Conservation (phyloP, 805 yeast species). For the Myxozyma nipponensis region DNA sequence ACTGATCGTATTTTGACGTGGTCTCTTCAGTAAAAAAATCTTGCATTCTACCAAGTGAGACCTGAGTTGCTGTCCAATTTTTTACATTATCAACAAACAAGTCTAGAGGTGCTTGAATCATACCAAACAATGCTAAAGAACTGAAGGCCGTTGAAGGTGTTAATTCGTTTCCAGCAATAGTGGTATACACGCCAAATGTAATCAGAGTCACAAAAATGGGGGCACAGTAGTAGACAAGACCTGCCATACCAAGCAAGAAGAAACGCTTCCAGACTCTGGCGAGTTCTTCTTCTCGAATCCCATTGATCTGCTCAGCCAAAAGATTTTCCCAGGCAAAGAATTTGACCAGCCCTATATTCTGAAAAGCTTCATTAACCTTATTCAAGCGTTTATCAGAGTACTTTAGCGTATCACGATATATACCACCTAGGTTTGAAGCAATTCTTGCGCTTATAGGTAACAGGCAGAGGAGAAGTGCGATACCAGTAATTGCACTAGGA, state of each 20-base stretch:
- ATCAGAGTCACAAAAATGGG: constrained; percentile 71
- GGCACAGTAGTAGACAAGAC: constrained; percentile 55
- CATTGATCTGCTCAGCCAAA: constrained; percentile 63
- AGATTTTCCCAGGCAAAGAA: constrained; percentile 93
- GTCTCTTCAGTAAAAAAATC: constrained; percentile 77
- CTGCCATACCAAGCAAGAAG: constrained; percentile 58
- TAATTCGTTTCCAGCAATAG: constrained; percentile 58
- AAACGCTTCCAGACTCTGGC: constrained; percentile 53
- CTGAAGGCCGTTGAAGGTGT: constrained; percentile 88
- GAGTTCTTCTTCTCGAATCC: constrained; percentile 72
- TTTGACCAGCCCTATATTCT: constrained; percentile 86
- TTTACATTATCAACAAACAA: constrained; percentile 79
- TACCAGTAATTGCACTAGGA: constrained; percentile 11
- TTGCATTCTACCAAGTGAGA: constrained; percentile 75
- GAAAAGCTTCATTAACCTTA: constrained; percentile 85
- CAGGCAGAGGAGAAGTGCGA: constrained; percentile 5
- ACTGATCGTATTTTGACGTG: constrained; percentile 71
- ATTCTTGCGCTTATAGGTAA: constrained; percentile 71
- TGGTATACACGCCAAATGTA: constrained; percentile 71
- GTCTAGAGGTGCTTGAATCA: constrained; percentile 76
- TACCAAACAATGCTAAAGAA: constrained; percentile 70
- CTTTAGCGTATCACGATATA: constrained; percentile 66
- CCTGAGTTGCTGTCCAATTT: constrained; percentile 73
- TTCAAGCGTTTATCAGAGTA: constrained; percentile 87
- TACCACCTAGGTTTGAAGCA: constrained; percentile 55